Evolutionary conservation across 2,329 filamentous ascomycete genomes (phyloP).

Genomic region (Juglanconis juglandina): DNA sequence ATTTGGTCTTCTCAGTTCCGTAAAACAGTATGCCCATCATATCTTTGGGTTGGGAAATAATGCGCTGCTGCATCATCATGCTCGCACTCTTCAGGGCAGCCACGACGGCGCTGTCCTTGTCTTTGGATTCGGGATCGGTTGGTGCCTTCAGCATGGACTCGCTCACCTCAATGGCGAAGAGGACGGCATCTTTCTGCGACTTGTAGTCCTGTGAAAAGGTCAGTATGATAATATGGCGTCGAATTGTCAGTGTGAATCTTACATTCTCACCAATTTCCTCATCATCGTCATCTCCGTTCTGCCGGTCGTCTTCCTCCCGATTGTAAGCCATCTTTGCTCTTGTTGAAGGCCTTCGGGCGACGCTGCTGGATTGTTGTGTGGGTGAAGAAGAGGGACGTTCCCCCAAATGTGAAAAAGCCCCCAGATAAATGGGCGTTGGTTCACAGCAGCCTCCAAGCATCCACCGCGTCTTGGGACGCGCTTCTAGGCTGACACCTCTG

Average conservation of each 20-base stretch:
- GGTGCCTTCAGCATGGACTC: slow-evolving; percentile 76
- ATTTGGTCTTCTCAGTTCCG: slow-evolving; percentile 81
- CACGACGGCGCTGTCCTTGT: slow-evolving; percentile 71
- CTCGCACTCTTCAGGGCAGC: slow-evolving; percentile 93
- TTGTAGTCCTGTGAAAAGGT: slow-evolving; percentile 68
- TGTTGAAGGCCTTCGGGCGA: background rate
- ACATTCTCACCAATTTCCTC: slow-evolving; percentile 46
- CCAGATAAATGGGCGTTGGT: background rate
- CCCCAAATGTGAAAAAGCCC: too few relatives aligned
- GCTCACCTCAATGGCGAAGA: slow-evolving; percentile 93
- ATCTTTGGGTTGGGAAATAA: slow-evolving; percentile 92
- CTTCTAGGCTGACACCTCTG: slow-evolving; percentile 6
- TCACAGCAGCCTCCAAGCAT: slow-evolving; percentile 6
- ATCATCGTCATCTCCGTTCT: slow-evolving; percentile 63
- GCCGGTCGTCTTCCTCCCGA: slow-evolving; percentile 44
- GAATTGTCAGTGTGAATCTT: background rate
- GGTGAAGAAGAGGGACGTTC: background rate
- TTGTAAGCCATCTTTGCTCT: slow-evolving; percentile 32
- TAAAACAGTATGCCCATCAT: slow-evolving; percentile 96
- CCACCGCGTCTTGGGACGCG: slow-evolving; percentile 14
- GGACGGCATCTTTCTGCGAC: slow-evolving; percentile 91
- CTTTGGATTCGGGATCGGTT: slow-evolving; percentile 63
- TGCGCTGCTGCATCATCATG: slow-evolving; percentile 94
- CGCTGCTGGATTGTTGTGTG: too few relatives aligned
- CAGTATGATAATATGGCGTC: background rate